Percentiles rank a stretch among this genome's conserved stretches.
Conservation (phyloP, 2,329 filamentous ascomycete genomes). For the Botrytis byssoidea region DNA sequence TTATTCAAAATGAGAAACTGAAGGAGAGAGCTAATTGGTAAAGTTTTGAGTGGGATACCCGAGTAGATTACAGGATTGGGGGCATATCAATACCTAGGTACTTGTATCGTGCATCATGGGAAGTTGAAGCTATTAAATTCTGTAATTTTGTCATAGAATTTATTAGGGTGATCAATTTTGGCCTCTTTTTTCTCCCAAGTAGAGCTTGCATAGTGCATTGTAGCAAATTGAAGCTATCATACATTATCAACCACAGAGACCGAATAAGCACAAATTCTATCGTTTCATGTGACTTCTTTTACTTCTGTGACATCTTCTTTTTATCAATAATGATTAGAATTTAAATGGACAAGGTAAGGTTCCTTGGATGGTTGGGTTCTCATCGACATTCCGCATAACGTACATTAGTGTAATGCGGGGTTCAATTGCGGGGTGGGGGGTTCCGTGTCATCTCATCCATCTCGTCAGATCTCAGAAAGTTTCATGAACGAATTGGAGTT, state of each 20-base stretch:
- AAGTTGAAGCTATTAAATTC: not conserved
- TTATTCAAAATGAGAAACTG: conserved; percentile 75
- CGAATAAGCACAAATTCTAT: no score
- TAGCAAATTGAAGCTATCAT: no score
- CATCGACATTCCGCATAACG: not conserved
- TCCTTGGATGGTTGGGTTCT: not conserved
- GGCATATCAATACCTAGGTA: not conserved
- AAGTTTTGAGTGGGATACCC: not conserved
- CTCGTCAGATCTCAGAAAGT: not conserved
- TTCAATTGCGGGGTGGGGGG: conserved; percentile 7
- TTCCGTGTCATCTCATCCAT: not conserved
- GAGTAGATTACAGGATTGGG: not conserved
- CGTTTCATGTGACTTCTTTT: not conserved
- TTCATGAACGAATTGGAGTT: not conserved
- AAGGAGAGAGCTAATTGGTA: conserved; percentile 41
- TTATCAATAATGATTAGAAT: not conserved
- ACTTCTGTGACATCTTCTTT: not conserved
- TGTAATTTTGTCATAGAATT: no score
- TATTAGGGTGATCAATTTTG: no score
- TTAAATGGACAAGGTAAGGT: not conserved
- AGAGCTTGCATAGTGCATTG: no score
- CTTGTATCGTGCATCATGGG: not conserved
- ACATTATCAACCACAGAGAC: no score
- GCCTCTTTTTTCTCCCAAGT: no score
- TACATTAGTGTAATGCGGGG: conserved; percentile 18